A percentile compares a stretch with the other conserved stretches of the same genome.
Evolutionary conservation across 1,284 basidiomycete genomes (phyloP).

Genomic region (Cutaneotrichosporon cavernicola): DNA sequence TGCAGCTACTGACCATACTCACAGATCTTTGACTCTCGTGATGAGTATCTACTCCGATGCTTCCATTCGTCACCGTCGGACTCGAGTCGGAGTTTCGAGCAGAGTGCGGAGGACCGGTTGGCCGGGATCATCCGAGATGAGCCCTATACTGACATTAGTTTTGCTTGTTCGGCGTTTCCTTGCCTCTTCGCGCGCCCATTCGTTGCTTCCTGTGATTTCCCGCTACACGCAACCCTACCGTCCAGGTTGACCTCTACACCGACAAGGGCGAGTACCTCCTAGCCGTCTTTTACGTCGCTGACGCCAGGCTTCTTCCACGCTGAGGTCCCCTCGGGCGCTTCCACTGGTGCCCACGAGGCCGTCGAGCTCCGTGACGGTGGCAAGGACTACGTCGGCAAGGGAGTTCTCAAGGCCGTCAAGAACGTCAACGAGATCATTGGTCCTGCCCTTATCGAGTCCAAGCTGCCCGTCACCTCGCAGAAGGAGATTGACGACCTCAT

Average conservation of each 20-base stretch:
- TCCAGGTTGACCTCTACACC: conserved; percentile 91
- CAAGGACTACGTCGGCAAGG: conserved; percentile 95
- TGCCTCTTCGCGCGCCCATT: not conserved
- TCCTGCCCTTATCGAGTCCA: conserved; percentile 82
- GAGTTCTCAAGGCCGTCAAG: conserved; percentile 89
- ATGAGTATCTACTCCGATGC: conserved; percentile 51
- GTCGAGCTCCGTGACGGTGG: conserved; percentile 98
- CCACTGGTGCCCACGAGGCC: conserved; percentile 97
- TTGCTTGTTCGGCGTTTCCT: conserved; percentile 5
- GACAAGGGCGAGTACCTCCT: conserved; percentile 64
- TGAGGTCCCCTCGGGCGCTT: conserved; percentile 95
- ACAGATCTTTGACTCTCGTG: conserved; percentile 97
- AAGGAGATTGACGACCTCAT: conserved; percentile 98
- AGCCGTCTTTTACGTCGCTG: not conserved
- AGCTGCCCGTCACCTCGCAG: conserved; percentile 83
- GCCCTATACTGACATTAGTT: conserved; percentile 31
- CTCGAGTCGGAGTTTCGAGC: not conserved
- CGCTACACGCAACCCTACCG: conserved; percentile 70
- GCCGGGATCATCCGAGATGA: conserved; percentile 3
- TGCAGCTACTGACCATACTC: conserved; percentile 15
- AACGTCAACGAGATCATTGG: conserved; percentile 94
- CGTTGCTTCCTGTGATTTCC: conserved; percentile 25
- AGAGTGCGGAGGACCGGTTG: not conserved
- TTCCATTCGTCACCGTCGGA: not conserved
- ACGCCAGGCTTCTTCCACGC: conserved; percentile 83